Evolutionary conservation across 495 filamentous ascomycete species (phyloP).

Genomic region (Tetracladium marchalianum): DNA sequence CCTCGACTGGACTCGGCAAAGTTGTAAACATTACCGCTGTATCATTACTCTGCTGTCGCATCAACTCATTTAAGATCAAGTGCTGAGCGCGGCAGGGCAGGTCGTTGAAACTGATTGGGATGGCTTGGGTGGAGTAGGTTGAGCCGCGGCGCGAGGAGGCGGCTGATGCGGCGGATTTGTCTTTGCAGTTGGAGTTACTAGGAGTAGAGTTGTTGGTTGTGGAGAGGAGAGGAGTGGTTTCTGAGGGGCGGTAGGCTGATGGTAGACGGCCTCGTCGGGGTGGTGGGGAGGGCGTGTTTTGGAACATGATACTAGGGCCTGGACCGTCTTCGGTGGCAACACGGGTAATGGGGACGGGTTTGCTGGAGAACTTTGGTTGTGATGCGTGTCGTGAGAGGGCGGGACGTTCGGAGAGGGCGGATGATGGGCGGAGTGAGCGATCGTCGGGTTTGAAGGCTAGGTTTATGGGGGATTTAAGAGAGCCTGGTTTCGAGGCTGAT

Average conservation of each 20-base stretch:
- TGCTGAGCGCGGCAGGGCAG: conserved; percentile 75
- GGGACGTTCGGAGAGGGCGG: conserved; percentile 26
- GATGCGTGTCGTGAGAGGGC: conserved; percentile 41
- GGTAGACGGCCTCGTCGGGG: conserved; percentile 12
- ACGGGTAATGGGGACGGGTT: conserved; percentile 62
- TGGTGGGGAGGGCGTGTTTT: conserved; percentile 32
- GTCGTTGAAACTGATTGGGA: conserved; percentile 75
- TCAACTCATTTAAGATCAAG: conserved; percentile 77
- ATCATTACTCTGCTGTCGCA: conserved; percentile 54
- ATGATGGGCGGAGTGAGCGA: conserved; percentile 2
- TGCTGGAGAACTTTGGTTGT: conserved; percentile 55
- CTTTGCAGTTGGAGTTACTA: conserved; percentile 6
- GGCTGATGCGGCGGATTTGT: conserved; percentile 1
- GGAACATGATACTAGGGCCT: conserved; percentile 74
- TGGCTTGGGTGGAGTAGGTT: conserved; percentile 48
- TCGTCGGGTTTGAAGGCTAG: background rate
- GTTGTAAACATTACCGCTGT: conserved; percentile 81
- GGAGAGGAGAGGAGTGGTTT: background rate
- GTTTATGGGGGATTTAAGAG: conserved; percentile 1
- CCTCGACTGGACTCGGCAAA: conserved; percentile 66
- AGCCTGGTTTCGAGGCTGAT: conserved; percentile 2
- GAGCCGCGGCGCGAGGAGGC: conserved; percentile 29
- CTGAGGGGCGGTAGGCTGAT: conserved; percentile 10
- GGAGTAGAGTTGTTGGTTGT: too few species aligned
- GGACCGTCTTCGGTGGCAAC: conserved; percentile 53